phyloP scores from a whole-genome alignment of 2,329 filamentous ascomycete species.

The Monilinia aucupariae region DNA sequence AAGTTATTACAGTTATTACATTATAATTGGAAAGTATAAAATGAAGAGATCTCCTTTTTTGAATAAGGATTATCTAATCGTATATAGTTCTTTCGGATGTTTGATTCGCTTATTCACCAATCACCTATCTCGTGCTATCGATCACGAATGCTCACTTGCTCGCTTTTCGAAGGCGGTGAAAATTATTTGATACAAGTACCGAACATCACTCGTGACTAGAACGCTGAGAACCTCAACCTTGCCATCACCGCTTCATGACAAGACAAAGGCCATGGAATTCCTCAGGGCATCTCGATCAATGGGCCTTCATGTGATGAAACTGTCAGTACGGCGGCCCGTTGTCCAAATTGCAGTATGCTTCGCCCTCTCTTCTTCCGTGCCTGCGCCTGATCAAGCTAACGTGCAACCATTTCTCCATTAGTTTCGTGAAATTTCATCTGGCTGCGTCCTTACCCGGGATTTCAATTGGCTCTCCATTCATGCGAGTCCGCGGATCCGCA shows the following conservation, averaged over 20 bases:
- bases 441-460: not conserved
- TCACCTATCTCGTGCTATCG: not conserved
- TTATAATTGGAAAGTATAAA: too few relatives aligned
- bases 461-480: not conserved
- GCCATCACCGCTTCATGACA: too few relatives aligned
- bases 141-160: not conserved
- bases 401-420: not conserved
- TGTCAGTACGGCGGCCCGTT: not conserved
- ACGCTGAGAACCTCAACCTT: too few relatives aligned
- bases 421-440: not conserved
- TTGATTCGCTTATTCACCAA: too few relatives aligned
- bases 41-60: too few relatives aligned
- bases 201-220: too few relatives aligned
- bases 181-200: not conserved
- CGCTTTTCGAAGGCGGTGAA: not conserved
- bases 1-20: too few relatives aligned
- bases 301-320: not conserved
- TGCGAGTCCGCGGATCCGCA: not conserved
- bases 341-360: not conserved
- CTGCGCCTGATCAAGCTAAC: not conserved
- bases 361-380: not conserved
- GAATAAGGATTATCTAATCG: too few relatives aligned
- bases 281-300: not conserved
- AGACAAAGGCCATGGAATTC: not conserved
- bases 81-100: too few relatives aligned